Evolutionary conservation across 2,329 filamentous ascomycete species (phyloP), one percentile per base, ranked within the genome.

Genomic region (Hyphodiscus sp.): DNA sequence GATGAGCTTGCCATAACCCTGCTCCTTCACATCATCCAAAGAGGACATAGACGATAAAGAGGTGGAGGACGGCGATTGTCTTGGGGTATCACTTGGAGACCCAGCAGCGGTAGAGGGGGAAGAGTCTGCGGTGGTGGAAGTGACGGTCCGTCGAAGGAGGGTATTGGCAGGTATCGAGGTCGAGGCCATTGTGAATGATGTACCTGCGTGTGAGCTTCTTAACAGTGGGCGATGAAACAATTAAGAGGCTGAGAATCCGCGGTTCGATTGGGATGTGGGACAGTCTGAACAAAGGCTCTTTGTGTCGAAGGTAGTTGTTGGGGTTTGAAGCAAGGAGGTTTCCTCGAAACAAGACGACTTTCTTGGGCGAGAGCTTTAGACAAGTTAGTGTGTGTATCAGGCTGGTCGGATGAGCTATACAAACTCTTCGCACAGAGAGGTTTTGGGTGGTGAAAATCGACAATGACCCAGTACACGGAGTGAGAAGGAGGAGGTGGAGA

Each of bases 1-100:
- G 60, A 94, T 67, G 63, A 99, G 81, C 70, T 85, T 82, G 65
- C 81, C 82, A 63, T 80, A 84, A 62, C 62, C 65, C 51, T 63
- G 52, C 41, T 63, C 61, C 54, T 75, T 68, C 30, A 68, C 67
- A 62, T 78, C 76, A 52, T 78, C 81, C 45, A 81, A 76, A 52
- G 83, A 79, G 11, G 88, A 91, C 69, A 97, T 78, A 23, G 94
- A 97, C 11, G 92, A 96, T 58, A 97, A 81, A 2, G 94, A 97
- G 2, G 92, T 96, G 41, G 88, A 89, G 8, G 94, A 97, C 46
- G 91, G 76, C 19, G 82, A 86, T 26, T 67, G 74, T 47, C 78
- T 75, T 42, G 82, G 82, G 13, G 81, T 84, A 65, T 84, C 81
- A 52, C 69, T 70, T 23, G 82, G 82, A 2, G 81, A 83, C 48